Evolutionary conservation across 495 filamentous ascomycete species (phyloP).

Genomic region (Hypoxylon perforatum): DNA sequence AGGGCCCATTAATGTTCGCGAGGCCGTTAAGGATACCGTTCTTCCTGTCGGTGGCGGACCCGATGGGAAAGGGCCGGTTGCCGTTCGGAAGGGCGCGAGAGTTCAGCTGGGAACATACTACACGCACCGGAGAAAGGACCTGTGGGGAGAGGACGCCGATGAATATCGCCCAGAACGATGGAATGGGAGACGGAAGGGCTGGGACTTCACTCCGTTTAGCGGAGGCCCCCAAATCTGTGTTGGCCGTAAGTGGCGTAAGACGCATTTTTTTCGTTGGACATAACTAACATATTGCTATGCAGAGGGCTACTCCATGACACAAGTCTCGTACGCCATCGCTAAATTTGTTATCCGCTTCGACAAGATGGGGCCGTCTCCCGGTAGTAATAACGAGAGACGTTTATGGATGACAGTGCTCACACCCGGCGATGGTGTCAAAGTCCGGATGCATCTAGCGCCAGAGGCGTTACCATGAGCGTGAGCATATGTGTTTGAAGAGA

Average conservation of each 20-base stretch:
- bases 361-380: constrained; percentile 5
- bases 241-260: constrained; percentile 18
- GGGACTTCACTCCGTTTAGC: constrained; percentile 68
- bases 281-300: neutral
- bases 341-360: constrained; percentile 19
- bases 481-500: too few relatives aligned
- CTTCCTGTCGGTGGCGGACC: constrained; percentile 56
- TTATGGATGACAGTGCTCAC: constrained; percentile 25
- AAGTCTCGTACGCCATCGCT: constrained; percentile 10
- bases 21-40: constrained; percentile 55
- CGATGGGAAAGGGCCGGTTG: constrained; percentile 53
- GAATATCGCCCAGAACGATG: constrained; percentile 30
- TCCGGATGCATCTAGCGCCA: too few relatives aligned
- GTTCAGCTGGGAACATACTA: constrained; percentile 16
- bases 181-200: constrained; percentile 41
- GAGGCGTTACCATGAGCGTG: too few relatives aligned
- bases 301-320: constrained; percentile 19
- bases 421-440: constrained; percentile 13
- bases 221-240: constrained; percentile 62
- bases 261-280: neutral
- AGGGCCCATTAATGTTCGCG: constrained; percentile 51
- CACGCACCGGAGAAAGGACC: constrained; percentile 50
- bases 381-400: constrained; percentile 21
- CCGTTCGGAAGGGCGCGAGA: constrained; percentile 23
- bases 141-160: constrained; percentile 30